Percentiles rank a stretch among this genome's conserved stretches.
phyloP scores from a whole-genome alignment of 257 asterid species.

The Solanum chaucha region DNA sequence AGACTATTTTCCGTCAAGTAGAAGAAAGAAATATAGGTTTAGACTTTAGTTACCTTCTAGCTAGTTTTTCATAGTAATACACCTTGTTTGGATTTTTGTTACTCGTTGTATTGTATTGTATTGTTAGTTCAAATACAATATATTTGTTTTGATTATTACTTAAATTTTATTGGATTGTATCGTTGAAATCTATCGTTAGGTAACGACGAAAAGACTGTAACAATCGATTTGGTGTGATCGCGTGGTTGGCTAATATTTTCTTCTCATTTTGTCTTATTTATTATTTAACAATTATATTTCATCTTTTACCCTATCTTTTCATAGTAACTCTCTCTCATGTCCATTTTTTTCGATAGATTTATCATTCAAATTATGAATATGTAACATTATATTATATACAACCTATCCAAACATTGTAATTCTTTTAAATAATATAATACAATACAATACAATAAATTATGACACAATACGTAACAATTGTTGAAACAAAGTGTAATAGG shows the following conservation, averaged over 20 bases:
- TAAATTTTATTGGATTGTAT: background rate
- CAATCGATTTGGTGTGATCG: background rate
- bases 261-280: too few relatives aligned
- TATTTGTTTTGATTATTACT: background rate
- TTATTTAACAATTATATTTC: too few relatives aligned
- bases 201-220: background rate
- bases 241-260: too few relatives aligned
- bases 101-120: too few relatives aligned
- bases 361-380: too few relatives aligned
- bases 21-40: background rate
- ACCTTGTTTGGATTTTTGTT: background rate
- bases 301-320: background rate
- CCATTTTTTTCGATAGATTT: fast-evolving
- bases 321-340: background rate
- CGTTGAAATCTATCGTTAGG: background rate
- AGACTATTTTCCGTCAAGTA: too few relatives aligned
- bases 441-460: too few relatives aligned
- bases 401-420: too few relatives aligned
- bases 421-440: fast-evolving
- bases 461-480: too few relatives aligned
- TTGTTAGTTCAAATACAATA: too few relatives aligned
- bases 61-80: background rate
- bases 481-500: background rate
- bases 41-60: background rate
- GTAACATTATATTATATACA: too few relatives aligned